Evolutionary conservation across 257 asterid genomes (phyloP).

Genomic region (Ocimum tenuiflorum): DNA sequence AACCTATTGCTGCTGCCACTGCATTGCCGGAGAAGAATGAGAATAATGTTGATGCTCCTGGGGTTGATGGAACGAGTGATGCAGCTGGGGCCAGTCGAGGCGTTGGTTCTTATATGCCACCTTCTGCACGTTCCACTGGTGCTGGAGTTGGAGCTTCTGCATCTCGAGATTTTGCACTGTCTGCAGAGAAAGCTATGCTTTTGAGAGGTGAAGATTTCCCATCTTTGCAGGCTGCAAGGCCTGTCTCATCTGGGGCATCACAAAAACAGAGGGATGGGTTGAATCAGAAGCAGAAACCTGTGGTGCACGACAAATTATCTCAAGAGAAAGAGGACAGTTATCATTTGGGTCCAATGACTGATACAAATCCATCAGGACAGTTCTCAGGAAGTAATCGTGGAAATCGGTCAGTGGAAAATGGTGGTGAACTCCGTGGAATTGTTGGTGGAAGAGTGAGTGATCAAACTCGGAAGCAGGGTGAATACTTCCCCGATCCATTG

Average conservation of each 20-base stretch:
- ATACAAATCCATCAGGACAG: conserved; percentile 41
- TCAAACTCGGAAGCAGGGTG: conserved; percentile 46
- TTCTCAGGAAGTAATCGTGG: conserved; percentile 29
- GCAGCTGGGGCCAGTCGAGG: conserved; percentile 36
- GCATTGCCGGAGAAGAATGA: conserved; percentile 42
- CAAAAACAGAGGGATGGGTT: conserved; percentile 59
- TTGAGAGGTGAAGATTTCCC: conserved; percentile 99
- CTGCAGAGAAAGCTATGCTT: conserved; percentile 55
- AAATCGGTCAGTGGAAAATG: conserved; percentile 38
- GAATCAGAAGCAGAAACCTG: conserved; percentile 60
- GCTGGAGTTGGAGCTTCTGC: conserved; percentile 33
- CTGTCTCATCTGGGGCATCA: conserved; percentile 54
- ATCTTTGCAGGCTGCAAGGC: conserved; percentile 80
- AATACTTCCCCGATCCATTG: conserved; percentile 56
- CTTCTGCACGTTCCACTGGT: conserved; percentile 59
- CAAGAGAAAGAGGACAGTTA: conserved; percentile 39
- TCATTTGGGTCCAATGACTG: conserved; percentile 40
- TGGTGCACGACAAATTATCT: conserved; percentile 33
- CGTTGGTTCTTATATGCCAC: conserved; percentile 62
- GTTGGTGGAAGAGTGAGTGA: conserved; percentile 29
- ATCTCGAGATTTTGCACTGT: conserved; percentile 30
- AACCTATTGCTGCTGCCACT: conserved; percentile 41
- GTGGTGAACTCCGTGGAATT: conserved; percentile 30
- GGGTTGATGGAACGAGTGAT: conserved; percentile 32
- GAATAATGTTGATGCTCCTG: conserved; percentile 27